These are phyloP conservation scores for Gentiana dahurica DNA, from an alignment of 257 asterid species.

Conservation along the genomic window DNA sequence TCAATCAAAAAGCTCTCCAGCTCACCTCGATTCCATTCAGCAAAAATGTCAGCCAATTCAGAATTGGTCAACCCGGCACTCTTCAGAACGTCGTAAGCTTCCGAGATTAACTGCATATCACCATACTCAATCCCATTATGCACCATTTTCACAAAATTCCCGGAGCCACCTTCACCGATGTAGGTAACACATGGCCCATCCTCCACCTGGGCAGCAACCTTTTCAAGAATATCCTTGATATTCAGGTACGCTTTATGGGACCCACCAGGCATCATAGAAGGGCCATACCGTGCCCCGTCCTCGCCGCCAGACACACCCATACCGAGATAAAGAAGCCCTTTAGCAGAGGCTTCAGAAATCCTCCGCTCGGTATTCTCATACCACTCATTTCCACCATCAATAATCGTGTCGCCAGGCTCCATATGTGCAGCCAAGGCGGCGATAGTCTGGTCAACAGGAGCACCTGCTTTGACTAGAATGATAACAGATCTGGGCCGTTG, in stretches of 20 bases:
- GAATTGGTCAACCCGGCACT: constrained; percentile 53
- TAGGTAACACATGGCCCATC: constrained; percentile 93
- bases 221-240: constrained; percentile 47
- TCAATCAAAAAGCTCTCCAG: constrained; percentile 81
- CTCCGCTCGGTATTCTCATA: constrained; percentile 86
- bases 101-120: constrained; percentile 87
- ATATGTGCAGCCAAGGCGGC: constrained; percentile 59
- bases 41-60: constrained; percentile 61
- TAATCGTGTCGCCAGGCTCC: constrained; percentile 89
- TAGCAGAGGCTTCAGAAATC: constrained; percentile 31
- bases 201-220: constrained; percentile 86
- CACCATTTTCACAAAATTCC: constrained; percentile 88
- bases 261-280: constrained; percentile 89
- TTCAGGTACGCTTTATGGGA: constrained; percentile 66
- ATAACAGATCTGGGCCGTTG: constrained; percentile 65
- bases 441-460: constrained; percentile 87
- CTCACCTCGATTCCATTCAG: constrained; percentile 81
- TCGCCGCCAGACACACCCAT: constrained; percentile 98
- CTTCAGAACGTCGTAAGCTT: constrained; percentile 78
- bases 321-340: constrained; percentile 65
- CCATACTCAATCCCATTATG: constrained; percentile 94
- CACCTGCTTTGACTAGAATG: constrained; percentile 87
- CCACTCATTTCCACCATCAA: constrained; percentile 97
- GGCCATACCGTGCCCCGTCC: constrained; percentile 81
- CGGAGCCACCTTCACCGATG: constrained; percentile 83